Base-by-base conservation (phyloP, 2,329 filamentous ascomycete genomes). In the Emmonsiellopsis sp. region DNA sequence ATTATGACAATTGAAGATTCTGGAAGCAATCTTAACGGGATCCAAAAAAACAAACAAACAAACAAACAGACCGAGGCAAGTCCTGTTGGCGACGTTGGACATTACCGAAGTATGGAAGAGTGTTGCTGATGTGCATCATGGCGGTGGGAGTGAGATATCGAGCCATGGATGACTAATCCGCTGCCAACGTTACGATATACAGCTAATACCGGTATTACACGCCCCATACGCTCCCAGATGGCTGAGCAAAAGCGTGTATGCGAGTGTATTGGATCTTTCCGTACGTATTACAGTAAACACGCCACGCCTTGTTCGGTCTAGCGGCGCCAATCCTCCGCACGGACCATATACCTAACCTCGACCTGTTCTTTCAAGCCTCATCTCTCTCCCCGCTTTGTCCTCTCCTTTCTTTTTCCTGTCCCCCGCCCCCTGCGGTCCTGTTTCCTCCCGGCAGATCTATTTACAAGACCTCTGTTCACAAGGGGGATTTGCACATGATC, bases 341-440 rank as follows among this genome's bases (percentile, higher is more conserved):
- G 10, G 46, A n/a, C 46, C 46, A 49, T 49, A 36, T 49, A 49
- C 46, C 31, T 39, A 40, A 49, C 46, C 32, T 49, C 10, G 33
- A 49, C 46, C 9, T 6, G n/a, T 31, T 33, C 36, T 49, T 49
- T 32, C 34, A 49, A 40, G 34, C 46, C 36, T 40, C 34, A 40
- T 17, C 17, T 37, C 36, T 27, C 9, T 27, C 14, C 10, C 14
- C 6, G 14, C 21, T 13, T 6, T 44, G 36, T 48, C 39, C 46
- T 40, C 31, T 49, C 31, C 34, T 49, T 40, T 49, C 39, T 39
- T 11, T 17, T 6, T 37, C 14, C 14, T 42, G 11, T 42, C 14
- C 8, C 14, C n/a, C 11, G 17, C 40, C 6, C n/a, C n/a, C 32
- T 6, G 14, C 17, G 37, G 36, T 21, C 8, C 21, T 27, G 21